Conservation (phyloP, 441 rosid species). For the Daphne laureola region DNA sequence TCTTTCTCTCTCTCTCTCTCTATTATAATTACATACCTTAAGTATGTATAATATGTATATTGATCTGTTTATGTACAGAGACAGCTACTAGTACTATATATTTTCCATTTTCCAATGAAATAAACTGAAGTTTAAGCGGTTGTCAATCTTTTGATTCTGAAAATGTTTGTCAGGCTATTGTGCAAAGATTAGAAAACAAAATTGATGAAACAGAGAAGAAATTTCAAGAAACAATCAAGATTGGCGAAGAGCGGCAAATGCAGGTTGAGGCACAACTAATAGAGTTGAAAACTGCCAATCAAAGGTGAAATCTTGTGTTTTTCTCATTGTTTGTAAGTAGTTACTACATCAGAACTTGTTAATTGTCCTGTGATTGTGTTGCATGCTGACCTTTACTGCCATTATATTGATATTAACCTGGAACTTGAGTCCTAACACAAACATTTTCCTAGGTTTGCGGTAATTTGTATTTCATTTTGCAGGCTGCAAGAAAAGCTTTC, state of each 20-base stretch:
- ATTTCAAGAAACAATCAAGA: constrained; percentile 64
- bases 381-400: not conserved
- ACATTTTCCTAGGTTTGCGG: constrained; percentile 13
- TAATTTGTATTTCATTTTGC: constrained; percentile 16
- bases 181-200: constrained; percentile 69
- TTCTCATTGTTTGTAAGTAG: constrained; percentile 4
- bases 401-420: constrained; percentile 10
- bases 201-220: constrained; percentile 80
- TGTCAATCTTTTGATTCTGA: constrained; percentile 12
- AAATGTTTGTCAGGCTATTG: constrained; percentile 45
- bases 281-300: constrained; percentile 78
- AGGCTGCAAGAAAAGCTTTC: constrained; percentile 85
- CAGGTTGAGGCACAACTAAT: constrained; percentile 79
- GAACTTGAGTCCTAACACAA: constrained; percentile 1
- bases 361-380: constrained; percentile 1
- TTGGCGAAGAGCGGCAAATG: constrained; percentile 75
- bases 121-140: not conserved
- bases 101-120: too few relatives aligned
- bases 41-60: too few relatives aligned
- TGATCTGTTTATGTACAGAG: too few relatives aligned
- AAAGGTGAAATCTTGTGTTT: constrained; percentile 37
- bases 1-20: not conserved
- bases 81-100: too few relatives aligned
- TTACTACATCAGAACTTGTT: not conserved
- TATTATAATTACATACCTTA: not conserved